phyloP scores from a whole-genome alignment of 768 basidiomycete genomes.

The Ramaria sp. region DNA sequence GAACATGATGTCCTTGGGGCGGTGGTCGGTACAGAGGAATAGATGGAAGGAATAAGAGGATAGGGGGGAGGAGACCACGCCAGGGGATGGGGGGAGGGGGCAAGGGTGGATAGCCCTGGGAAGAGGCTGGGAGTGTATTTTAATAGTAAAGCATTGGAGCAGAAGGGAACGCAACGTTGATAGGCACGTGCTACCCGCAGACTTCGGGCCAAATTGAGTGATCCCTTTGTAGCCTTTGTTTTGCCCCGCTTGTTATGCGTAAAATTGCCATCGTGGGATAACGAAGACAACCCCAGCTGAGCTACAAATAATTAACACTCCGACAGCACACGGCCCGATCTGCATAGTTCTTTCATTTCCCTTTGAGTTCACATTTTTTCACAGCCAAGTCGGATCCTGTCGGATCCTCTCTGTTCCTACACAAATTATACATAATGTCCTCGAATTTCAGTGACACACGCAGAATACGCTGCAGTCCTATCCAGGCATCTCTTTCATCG shows the following conservation, averaged over 20 bases:
- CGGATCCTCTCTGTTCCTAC: too few relatives aligned
- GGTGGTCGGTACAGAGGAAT: background rate
- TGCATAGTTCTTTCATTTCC: too few relatives aligned
- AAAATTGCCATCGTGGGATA: background rate
- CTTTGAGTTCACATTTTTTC: too few relatives aligned
- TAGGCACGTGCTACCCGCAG: background rate
- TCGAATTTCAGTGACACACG: too few relatives aligned
- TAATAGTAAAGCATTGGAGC: background rate
- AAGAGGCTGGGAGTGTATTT: background rate
- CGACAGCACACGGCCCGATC: too few relatives aligned
- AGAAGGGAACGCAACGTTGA: background rate
- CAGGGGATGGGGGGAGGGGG: background rate
- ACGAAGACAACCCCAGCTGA: too few relatives aligned
- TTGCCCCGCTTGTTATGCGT: background rate
- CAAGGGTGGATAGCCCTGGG: background rate
- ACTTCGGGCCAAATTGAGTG: background rate
- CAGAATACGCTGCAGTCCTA: too few relatives aligned
- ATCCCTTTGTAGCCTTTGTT: constrained; percentile 4
- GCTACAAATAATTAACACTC: too few relatives aligned
- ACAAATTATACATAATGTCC: too few relatives aligned
- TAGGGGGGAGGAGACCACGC: background rate
- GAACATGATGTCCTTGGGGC: background rate
- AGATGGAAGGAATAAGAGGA: background rate
- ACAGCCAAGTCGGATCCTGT: too few relatives aligned
- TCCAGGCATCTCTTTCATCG: too few relatives aligned